Evolutionary conservation across 768 basidiomycete species (phyloP).

Genomic region (Dacryopinax primogenitus): DNA sequence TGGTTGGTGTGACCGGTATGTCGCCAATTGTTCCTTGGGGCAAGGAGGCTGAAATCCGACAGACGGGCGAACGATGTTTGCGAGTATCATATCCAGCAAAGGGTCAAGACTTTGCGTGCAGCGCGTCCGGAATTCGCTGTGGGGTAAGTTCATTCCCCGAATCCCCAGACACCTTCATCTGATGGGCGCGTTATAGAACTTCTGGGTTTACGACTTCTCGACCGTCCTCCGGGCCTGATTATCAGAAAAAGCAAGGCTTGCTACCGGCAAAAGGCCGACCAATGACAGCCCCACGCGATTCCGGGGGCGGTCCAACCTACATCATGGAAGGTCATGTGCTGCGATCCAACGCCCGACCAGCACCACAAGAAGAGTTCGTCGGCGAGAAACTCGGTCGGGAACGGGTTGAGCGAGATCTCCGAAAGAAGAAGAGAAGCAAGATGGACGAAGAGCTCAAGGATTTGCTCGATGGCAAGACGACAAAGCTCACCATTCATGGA

Average conservation of each 20-base stretch:
- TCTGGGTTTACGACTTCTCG: slow-evolving; percentile 47
- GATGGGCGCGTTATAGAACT: slow-evolving; percentile 33
- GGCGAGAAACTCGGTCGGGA: slow-evolving; percentile 66
- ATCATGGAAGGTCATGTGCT: slow-evolving; percentile 70
- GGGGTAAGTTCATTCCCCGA: slow-evolving; percentile 42
- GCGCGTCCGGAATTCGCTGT: slow-evolving; percentile 73
- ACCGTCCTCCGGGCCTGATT: slow-evolving; percentile 24
- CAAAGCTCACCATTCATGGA: slow-evolving; percentile 11
- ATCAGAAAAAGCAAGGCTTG: slow-evolving; percentile 62
- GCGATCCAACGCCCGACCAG: slow-evolving; percentile 22
- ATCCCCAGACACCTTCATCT: background rate
- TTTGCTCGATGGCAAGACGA: slow-evolving; percentile 15
- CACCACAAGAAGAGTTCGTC: slow-evolving; percentile 19
- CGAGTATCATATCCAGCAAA: slow-evolving; percentile 79
- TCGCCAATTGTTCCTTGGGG: slow-evolving; percentile 11
- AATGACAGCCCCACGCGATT: slow-evolving; percentile 21
- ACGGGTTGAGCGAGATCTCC: slow-evolving; percentile 61
- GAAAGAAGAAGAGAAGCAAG: slow-evolving; percentile 27
- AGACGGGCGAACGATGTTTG: slow-evolving; percentile 72
- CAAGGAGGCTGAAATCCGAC: slow-evolving; percentile 9
- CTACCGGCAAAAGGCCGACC: slow-evolving; percentile 37
- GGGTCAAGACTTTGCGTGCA: slow-evolving; percentile 60
- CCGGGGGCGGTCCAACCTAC: slow-evolving; percentile 46
- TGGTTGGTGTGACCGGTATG: slow-evolving; percentile 66
- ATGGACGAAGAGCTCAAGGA: slow-evolving; percentile 20